Conservation (phyloP, 2,329 filamentous ascomycete species). For the Fusarium lateritium region DNA sequence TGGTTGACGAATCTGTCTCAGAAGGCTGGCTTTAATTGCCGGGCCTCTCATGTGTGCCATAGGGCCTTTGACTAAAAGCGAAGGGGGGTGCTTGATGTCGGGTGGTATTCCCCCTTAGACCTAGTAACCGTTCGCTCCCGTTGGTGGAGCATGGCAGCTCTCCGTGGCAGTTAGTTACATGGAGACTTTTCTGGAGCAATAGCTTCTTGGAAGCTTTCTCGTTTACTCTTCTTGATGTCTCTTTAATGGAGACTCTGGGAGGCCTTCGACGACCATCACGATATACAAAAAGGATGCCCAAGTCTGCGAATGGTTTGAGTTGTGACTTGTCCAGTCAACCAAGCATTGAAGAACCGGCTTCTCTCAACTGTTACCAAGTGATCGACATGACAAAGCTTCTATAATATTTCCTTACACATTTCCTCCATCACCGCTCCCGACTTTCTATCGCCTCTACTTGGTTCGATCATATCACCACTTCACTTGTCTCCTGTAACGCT, state of each 20-base stretch:
- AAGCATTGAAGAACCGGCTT: slow-evolving; percentile 49
- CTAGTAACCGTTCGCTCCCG: slow-evolving; percentile 51
- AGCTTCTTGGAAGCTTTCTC: slow-evolving; percentile 23
- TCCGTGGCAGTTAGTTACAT: slow-evolving; percentile 34
- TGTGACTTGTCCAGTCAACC: slow-evolving; percentile 31
- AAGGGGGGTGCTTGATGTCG: slow-evolving; percentile 32
- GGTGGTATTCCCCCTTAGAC: slow-evolving; percentile 36
- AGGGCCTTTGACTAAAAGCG: slow-evolving; percentile 26
- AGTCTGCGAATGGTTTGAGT: slow-evolving; percentile 32
- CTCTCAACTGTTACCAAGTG: slow-evolving; percentile 44
- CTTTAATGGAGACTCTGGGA: slow-evolving; percentile 42
- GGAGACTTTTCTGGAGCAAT: slow-evolving; percentile 43
- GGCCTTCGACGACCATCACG: slow-evolving; percentile 48
- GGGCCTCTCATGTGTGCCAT: slow-evolving; percentile 40
- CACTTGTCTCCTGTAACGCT: neutral
- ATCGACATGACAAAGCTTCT: slow-evolving; percentile 42
- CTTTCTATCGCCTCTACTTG: slow-evolving; percentile 11
- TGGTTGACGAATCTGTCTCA: slow-evolving; percentile 36
- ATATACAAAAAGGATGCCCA: slow-evolving; percentile 52
- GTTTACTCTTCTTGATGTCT: slow-evolving; percentile 19
- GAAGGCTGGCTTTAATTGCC: slow-evolving; percentile 41
- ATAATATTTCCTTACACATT: slow-evolving; percentile 38
- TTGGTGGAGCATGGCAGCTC: slow-evolving; percentile 43
- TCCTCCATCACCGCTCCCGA: slow-evolving; percentile 15
- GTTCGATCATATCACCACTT: slow-evolving; percentile 18